Conservation (phyloP, 768 basidiomycete species). For the Pleurotus giganteus region DNA sequence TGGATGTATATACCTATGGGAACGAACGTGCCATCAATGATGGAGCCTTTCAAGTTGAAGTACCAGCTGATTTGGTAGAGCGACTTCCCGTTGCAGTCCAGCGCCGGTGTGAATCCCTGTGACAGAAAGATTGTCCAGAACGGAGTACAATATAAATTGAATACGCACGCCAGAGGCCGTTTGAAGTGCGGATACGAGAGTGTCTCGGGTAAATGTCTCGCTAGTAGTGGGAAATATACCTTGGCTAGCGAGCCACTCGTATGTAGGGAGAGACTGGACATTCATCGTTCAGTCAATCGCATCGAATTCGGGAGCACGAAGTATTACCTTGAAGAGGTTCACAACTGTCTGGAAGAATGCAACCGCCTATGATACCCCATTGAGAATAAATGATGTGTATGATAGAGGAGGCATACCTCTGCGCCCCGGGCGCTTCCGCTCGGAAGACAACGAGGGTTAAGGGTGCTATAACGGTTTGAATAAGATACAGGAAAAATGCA, state of each 20-base stretch:
- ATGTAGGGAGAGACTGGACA: constrained; percentile 62
- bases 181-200: constrained; percentile 53
- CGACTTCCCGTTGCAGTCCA: constrained; percentile 39
- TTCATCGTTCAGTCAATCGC: too few species aligned
- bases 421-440: constrained; percentile 48
- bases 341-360: constrained; percentile 63
- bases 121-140: constrained; percentile 9
- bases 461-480: constrained; percentile 43
- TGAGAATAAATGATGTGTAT: background rate
- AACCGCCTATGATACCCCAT: constrained; percentile 47
- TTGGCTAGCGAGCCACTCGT: constrained; percentile 61
- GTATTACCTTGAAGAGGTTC: constrained; percentile 36
- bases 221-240: constrained; percentile 68
- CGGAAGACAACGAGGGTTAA: constrained; percentile 59
- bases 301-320: background rate
- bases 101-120: constrained; percentile 45
- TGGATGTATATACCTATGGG: constrained; percentile 40
- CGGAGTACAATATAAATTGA: background rate
- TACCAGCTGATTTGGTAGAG: constrained; percentile 50
- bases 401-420: constrained; percentile 38
- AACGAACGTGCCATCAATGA: constrained; percentile 54
- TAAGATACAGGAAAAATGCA: background rate
- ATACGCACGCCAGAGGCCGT: constrained; percentile 41
- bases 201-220: constrained; percentile 57
- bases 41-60: constrained; percentile 52